Conservation (phyloP, 139 green algal genomes). For the Micromonas commoda region DNA sequence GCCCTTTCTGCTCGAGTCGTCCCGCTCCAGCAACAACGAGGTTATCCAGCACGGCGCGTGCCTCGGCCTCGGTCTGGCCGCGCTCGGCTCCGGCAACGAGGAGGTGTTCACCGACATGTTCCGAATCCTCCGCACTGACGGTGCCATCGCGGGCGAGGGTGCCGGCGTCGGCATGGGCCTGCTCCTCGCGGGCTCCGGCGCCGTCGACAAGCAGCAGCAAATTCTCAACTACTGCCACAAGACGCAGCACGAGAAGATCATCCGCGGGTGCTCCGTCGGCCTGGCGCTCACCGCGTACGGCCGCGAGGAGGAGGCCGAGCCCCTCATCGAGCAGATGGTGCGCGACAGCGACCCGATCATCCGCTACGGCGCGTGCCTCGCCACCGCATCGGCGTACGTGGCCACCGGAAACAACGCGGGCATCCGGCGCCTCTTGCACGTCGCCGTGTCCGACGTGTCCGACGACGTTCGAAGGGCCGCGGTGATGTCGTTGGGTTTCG, state of each 20-base stretch:
- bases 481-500: slow-evolving; percentile 85
- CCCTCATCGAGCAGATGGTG: slow-evolving; percentile 81
- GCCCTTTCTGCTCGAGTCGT: slow-evolving; percentile 75
- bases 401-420: slow-evolving; percentile 91
- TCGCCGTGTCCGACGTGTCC: slow-evolving; percentile 87
- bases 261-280: slow-evolving; percentile 73
- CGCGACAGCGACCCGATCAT: slow-evolving; percentile 75
- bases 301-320: slow-evolving; percentile 85
- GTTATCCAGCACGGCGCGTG: slow-evolving; percentile 92
- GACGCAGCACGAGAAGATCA: slow-evolving; percentile 94
- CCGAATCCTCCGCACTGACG: slow-evolving; percentile 63
- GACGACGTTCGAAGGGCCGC: slow-evolving; percentile 93
- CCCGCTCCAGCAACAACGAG: slow-evolving; percentile 75
- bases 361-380: slow-evolving; percentile 90
- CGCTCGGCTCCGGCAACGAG: slow-evolving; percentile 67
- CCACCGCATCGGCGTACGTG: slow-evolving; percentile 86
- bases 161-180: slow-evolving; percentile 89
- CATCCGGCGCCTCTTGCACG: slow-evolving; percentile 92
- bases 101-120: neutral
- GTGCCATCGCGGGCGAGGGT: slow-evolving; percentile 66
- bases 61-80: slow-evolving; percentile 87
- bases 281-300: slow-evolving; percentile 85
- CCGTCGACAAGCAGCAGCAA: slow-evolving; percentile 61
- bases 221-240: slow-evolving; percentile 95
- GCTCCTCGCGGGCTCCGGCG: slow-evolving; percentile 60